Percentiles rank a stretch among this genome's conserved stretches.
phyloP scores from a whole-genome alignment of 2,329 filamentous ascomycete genomes.

The Fusarium tricinctum region DNA sequence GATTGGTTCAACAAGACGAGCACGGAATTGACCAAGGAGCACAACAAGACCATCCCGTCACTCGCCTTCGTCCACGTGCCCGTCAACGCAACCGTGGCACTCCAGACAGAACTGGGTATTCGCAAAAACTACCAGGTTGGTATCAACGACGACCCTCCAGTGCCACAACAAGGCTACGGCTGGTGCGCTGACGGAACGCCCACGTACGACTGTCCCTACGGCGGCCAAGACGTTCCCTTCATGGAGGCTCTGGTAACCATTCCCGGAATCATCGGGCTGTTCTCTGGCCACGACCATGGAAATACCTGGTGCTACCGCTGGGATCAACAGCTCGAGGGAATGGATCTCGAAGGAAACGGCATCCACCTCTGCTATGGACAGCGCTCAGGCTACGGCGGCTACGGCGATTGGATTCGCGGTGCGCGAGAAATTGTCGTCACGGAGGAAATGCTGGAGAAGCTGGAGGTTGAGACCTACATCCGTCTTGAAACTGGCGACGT shows the following conservation, averaged over 20 bases:
- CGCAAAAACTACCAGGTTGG: slow-evolving; percentile 58
- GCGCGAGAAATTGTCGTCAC: slow-evolving; percentile 67
- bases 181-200: slow-evolving; percentile 60
- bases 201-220: slow-evolving; percentile 56
- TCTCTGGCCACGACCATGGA: slow-evolving; percentile 77
- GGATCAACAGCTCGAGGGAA: slow-evolving; percentile 56
- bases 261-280: slow-evolving; percentile 68
- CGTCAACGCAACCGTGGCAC: slow-evolving; percentile 57
- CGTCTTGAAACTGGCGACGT: slow-evolving; percentile 68
- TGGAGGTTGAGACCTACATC: slow-evolving; percentile 71
- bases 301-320: slow-evolving; percentile 70
- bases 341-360: slow-evolving; percentile 58
- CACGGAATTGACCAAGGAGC: slow-evolving; percentile 40
- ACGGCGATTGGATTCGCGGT: slow-evolving; percentile 74
- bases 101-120: slow-evolving; percentile 55
- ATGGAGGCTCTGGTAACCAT: slow-evolving; percentile 72
- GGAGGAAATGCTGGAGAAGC: slow-evolving; percentile 56
- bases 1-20: slow-evolving; percentile 60
- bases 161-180: slow-evolving; percentile 60
- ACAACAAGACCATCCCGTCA: slow-evolving; percentile 58
- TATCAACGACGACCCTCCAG: slow-evolving; percentile 60
- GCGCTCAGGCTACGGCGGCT: slow-evolving; percentile 78
- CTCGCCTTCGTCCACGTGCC: slow-evolving; percentile 66
- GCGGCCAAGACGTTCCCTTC: slow-evolving; percentile 70
- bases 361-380: slow-evolving; percentile 71